phyloP scores from a whole-genome alignment of 1,284 basidiomycete species.

The Blastosporella zonata region DNA sequence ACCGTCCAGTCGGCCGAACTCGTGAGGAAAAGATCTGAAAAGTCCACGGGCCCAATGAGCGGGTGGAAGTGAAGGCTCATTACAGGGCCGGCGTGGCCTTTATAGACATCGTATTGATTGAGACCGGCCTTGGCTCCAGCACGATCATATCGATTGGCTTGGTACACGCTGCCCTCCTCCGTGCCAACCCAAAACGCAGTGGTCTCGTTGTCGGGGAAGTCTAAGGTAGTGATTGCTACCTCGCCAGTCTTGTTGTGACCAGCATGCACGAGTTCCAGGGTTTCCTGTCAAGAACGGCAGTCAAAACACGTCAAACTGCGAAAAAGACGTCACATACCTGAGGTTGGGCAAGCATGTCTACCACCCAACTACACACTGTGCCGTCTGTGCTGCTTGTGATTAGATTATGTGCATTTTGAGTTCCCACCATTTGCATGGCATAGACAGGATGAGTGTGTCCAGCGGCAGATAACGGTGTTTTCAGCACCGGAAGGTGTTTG shows the following conservation, averaged over 20 bases:
- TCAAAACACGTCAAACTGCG: slow-evolving; percentile 8
- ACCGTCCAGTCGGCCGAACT: slow-evolving; percentile 95
- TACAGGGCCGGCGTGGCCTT: slow-evolving; percentile 89
- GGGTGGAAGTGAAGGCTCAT: slow-evolving; percentile 96
- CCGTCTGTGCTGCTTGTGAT: slow-evolving; percentile 97
- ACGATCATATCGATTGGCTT: slow-evolving; percentile 93
- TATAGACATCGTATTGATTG: slow-evolving; percentile 88
- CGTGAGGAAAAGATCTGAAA: slow-evolving; percentile 92
- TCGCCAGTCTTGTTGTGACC: slow-evolving; percentile 95
- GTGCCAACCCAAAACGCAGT: slow-evolving; percentile 96
- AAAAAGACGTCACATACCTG: slow-evolving; percentile 51
- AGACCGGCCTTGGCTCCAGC: slow-evolving; percentile 95
- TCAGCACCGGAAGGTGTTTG: slow-evolving; percentile 92
- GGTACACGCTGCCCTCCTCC: slow-evolving; percentile 95
- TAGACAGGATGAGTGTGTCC: slow-evolving; percentile 99
- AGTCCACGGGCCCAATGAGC: slow-evolving; percentile 85
- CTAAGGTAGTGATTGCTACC: slow-evolving; percentile 89
- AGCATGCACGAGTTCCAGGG: slow-evolving; percentile 80
- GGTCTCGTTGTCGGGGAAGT: slow-evolving; percentile 94
- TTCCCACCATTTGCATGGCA: slow-evolving; percentile 95
- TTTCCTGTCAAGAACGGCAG: slow-evolving; percentile 60
- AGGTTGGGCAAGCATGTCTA: slow-evolving; percentile 97
- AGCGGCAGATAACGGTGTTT: slow-evolving; percentile 91
- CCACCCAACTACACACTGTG: slow-evolving; percentile 94
- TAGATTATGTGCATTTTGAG: slow-evolving; percentile 96